These are phyloP conservation scores for Starmerella apis DNA, from an alignment of 805 yeast genomes.

Conservation along the genomic window DNA sequence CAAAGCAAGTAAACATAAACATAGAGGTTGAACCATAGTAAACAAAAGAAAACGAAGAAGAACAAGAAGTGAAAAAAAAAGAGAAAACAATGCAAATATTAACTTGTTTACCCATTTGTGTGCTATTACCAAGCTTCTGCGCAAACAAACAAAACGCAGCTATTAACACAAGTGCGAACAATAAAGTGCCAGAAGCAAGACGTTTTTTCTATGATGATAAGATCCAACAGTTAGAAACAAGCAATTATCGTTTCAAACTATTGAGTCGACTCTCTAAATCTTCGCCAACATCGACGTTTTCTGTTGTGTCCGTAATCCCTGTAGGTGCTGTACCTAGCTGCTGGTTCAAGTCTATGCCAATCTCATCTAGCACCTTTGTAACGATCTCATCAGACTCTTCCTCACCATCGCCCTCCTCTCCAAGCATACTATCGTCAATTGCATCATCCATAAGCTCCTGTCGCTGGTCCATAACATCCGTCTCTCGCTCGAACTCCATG, in stretches of 20 bases:
- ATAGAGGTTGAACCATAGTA: too few species aligned
- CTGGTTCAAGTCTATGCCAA: constrained; percentile 71
- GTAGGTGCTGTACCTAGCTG: constrained; percentile 44
- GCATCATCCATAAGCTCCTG: constrained; percentile 99
- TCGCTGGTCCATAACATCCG: constrained; percentile 95
- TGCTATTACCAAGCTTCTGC: too few species aligned
- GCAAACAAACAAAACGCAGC: too few species aligned
- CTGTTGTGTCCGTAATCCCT: constrained; percentile 32
- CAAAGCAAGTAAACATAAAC: too few species aligned
- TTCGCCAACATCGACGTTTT: constrained; percentile 48
- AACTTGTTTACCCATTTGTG: too few species aligned
- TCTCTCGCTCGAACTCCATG: constrained; percentile 89
- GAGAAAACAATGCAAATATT: too few species aligned
- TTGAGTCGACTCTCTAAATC: constrained; percentile 82
- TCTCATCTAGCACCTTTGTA: constrained; percentile 84
- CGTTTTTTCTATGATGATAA: background rate
- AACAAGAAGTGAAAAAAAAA: too few species aligned
- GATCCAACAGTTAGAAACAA: too few species aligned
- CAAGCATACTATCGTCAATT: constrained; percentile 91
- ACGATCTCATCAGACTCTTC: constrained; percentile 81
- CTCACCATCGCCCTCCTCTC: constrained; percentile 63
- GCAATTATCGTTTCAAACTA: constrained; percentile 54
- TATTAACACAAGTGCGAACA: too few species aligned
- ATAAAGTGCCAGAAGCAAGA: background rate
- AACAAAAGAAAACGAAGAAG: too few species aligned